Percentiles rank a stretch among this genome's conserved stretches.
phyloP scores from a whole-genome alignment of 164 flowering plant species.

The Chimonanthus praecox region DNA sequence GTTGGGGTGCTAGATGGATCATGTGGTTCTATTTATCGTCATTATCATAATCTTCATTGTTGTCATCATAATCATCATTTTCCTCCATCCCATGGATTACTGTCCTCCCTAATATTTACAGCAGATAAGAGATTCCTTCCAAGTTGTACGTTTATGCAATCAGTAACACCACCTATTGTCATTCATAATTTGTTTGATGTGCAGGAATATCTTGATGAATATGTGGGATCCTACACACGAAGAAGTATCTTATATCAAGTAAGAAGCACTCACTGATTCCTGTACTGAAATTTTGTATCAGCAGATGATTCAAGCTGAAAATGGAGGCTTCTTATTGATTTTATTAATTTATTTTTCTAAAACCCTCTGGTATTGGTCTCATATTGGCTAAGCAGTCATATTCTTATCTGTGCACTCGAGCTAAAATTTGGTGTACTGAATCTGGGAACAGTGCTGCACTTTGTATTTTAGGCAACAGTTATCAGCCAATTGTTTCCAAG shows the following conservation, averaged over 20 bases:
- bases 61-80: no score
- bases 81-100: background rate
- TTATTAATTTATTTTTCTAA: background rate
- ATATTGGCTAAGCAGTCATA: background rate
- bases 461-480: background rate
- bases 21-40: no score
- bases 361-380: background rate
- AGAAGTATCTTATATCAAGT: conserved; percentile 68
- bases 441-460: background rate
- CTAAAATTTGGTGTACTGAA: background rate
- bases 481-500: background rate
- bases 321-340: no score
- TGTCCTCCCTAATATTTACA: background rate
- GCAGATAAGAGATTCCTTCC: background rate
- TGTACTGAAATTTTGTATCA: background rate
- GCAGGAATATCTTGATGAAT: conserved; percentile 94
- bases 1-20: no score
- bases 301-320: conserved; percentile 1
- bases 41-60: no score
- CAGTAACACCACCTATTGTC: background rate
- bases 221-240: conserved; percentile 60
- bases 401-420: background rate
- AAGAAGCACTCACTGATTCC: conserved; percentile 18
- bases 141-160: background rate
- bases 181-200: conserved; percentile 12